A percentile compares a stretch with the other conserved stretches of the same genome.
Evolutionary conservation across 441 rosid species (phyloP).

Genomic region (Aleurites moluccanus): DNA sequence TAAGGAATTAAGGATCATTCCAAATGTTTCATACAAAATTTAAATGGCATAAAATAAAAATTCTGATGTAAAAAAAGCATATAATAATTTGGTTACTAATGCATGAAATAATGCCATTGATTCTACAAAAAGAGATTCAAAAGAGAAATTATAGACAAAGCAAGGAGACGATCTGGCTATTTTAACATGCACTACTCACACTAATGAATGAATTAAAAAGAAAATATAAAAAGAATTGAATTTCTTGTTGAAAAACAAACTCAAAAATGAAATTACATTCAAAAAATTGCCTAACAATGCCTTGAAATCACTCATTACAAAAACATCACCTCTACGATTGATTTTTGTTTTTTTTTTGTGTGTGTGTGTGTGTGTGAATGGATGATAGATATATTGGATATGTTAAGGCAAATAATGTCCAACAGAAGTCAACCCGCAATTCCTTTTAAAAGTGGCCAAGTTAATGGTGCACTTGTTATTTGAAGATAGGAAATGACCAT

Average conservation of each 20-base stretch:
- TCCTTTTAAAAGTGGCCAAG: slow-evolving; percentile 23
- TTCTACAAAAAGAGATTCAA: neutral
- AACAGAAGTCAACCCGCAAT: slow-evolving; percentile 10
- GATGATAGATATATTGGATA: neutral
- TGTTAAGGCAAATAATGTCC: neutral
- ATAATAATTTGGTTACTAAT: too few species aligned
- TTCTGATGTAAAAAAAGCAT: neutral
- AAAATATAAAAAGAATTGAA: too few species aligned
- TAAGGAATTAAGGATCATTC: neutral
- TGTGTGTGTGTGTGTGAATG: too few species aligned
- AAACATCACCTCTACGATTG: too few species aligned
- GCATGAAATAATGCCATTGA: neutral
- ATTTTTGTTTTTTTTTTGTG: neutral
- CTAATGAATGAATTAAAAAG: too few species aligned
- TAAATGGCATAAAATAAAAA: neutral
- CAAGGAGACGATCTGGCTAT: neutral
- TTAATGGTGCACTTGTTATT: slow-evolving; percentile 26
- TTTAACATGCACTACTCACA: neutral
- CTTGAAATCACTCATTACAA: too few species aligned
- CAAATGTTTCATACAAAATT: neutral
- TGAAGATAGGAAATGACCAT: slow-evolving; percentile 19
- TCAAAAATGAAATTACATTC: too few species aligned
- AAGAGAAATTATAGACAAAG: too few species aligned
- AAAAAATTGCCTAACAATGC: too few species aligned
- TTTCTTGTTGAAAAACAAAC: too few species aligned